phyloP scores from a whole-genome alignment of 73 alveolate species.

The Tetrahymena elliotti region DNA sequence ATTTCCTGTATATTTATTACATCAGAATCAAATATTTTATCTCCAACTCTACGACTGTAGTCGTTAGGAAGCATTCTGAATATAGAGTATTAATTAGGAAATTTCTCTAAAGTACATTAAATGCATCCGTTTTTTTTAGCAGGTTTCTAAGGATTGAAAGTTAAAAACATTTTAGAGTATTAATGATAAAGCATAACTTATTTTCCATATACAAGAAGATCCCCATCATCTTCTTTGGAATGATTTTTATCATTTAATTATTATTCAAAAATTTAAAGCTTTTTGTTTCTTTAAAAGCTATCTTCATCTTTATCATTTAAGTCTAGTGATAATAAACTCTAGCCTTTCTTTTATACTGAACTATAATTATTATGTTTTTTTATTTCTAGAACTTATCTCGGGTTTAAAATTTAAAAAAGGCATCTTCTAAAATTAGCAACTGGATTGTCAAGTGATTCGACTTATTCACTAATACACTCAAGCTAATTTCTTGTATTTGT shows the following conservation, averaged over 20 bases:
- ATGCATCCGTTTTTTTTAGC: not conserved
- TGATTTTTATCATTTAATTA: not conserved
- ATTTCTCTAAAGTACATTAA: not conserved
- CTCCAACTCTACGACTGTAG: not conserved
- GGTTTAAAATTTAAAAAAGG: not conserved
- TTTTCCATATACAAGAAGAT: not conserved
- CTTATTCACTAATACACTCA: not conserved
- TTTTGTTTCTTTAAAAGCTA: not conserved
- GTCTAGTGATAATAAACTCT: not conserved
- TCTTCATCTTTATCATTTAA: not conserved
- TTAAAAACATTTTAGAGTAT: not conserved
- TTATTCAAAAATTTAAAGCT: not conserved
- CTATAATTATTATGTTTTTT: not conserved
- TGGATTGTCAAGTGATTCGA: not conserved
- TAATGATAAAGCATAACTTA: not conserved
- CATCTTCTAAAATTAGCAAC: not conserved
- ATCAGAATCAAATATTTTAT: not conserved
- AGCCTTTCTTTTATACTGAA: not conserved
- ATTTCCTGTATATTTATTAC: not conserved
- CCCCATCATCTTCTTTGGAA: not conserved
- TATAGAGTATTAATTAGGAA: not conserved
- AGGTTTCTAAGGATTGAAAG: not conserved
- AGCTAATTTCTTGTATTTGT: not conserved
- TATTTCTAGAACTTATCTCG: not conserved
- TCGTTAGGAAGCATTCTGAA: not conserved